Evolutionary conservation across 2,329 filamentous ascomycete genomes (phyloP).

Genomic region (Didymella pomorum): DNA sequence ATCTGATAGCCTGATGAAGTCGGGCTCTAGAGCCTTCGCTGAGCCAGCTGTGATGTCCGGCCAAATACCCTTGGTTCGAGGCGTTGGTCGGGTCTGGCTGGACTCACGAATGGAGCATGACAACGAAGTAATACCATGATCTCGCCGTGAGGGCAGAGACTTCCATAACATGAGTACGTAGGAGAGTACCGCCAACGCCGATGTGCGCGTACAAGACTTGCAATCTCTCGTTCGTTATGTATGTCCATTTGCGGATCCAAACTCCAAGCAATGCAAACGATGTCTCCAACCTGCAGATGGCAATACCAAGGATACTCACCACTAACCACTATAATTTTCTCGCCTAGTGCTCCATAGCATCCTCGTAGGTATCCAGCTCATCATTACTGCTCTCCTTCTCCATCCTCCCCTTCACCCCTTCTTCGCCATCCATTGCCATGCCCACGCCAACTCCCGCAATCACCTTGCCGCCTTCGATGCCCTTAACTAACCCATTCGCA

Average conservation of each 20-base stretch:
- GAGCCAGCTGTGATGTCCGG: too few relatives aligned
- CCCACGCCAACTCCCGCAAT: neutral
- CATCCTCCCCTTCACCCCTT: neutral
- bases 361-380: slow-evolving; percentile 11
- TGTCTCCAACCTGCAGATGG: neutral
- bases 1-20: too few relatives aligned
- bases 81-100: too few relatives aligned
- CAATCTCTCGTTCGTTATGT: neutral
- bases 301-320: too few relatives aligned
- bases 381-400: neutral
- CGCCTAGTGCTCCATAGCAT: slow-evolving; percentile 9
- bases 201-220: too few relatives aligned
- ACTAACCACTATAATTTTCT: neutral
- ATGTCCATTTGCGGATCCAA: neutral
- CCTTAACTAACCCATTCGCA: slow-evolving; percentile 24
- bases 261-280: neutral
- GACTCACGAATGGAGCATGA: too few relatives aligned
- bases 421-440: neutral
- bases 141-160: too few relatives aligned
- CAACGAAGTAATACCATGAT: too few relatives aligned
- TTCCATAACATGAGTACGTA: too few relatives aligned
- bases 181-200: too few relatives aligned
- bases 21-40: too few relatives aligned
- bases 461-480: neutral
- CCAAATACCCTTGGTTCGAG: too few relatives aligned